Evolutionary conservation across 129 eudicot species (phyloP), one percentile per base, ranked within the genome.

Genomic region (Ambrosia trifida): DNA sequence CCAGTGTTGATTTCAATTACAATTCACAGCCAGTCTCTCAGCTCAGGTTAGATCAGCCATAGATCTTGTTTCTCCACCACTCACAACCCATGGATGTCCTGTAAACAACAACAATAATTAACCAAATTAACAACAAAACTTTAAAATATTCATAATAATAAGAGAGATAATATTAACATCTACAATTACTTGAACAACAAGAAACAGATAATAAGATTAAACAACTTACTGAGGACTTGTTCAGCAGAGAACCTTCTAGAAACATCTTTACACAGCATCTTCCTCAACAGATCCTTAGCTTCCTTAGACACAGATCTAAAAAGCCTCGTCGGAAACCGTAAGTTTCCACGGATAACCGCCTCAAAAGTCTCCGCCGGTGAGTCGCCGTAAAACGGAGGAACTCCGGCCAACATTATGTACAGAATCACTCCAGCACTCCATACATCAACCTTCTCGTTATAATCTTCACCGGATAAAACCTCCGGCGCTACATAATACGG

Each of bases 401-500:
- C 89, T 1, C 98, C 98, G 30, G 82, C 83, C 44, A 93, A 75
- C 96, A 93, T 89, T 40, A 85, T 79, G 70, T 93, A 93, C 84
- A 93, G 60, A 80, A 93, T 83, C 5, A 93, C 92, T 1, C 98
- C 98, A 2, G 86, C 89, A 64, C 96, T 89, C 98, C 98, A 94
- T 3, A 94, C 90, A 78, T 94, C 98, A 8, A 87, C 92, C 80
- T 94, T 94, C 85, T 94, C 96, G 51, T 74, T 69, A 14, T 94
- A 89, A 33, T 85, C 95, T 61, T 81, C 69, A 17, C 95, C 96
- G 19, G 82, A 74, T 51, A 94, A 50, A 47, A 94, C 84, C 89
- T 94, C 98, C 61, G 98, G 98, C 52, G 95, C 98, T 6, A 89
- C 96, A 11, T 94, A 94, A 49, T 94, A 89, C 53, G 98, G 98